Percentiles rank a stretch among this genome's conserved stretches.
These are phyloP conservation scores for Cyathus striatus DNA, from an alignment of 768 basidiomycete genomes.

Conservation along the genomic window DNA sequence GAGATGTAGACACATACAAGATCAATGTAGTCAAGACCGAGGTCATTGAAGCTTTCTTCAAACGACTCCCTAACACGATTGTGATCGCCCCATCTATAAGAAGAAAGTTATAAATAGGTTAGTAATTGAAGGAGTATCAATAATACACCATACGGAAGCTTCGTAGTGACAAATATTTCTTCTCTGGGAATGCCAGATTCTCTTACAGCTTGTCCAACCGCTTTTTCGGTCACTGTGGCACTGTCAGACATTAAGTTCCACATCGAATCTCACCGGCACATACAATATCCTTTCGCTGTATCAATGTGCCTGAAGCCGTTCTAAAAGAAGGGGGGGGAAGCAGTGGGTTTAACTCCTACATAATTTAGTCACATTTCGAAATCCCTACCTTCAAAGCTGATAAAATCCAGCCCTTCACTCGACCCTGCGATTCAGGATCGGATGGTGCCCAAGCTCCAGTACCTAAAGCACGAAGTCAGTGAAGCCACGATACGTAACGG, in stretches of 20 bases:
- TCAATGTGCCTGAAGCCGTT: constrained; percentile 38
- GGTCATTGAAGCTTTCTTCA: constrained; percentile 31
- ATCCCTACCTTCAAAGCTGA: constrained; percentile 25
- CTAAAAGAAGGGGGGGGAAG: too few relatives aligned
- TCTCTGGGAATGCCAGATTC: constrained; percentile 44
- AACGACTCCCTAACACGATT: constrained; percentile 32
- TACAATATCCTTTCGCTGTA: constrained; percentile 30
- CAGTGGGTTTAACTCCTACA: too few relatives aligned
- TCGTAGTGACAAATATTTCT: constrained; percentile 46
- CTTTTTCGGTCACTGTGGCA: constrained; percentile 33
- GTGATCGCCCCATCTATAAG: constrained; percentile 32
- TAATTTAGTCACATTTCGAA: too few relatives aligned
- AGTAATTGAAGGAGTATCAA: background rate
- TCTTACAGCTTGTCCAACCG: constrained; percentile 38
- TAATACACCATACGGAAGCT: constrained; percentile 30
- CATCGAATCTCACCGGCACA: too few relatives aligned
- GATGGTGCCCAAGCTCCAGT: constrained; percentile 34
- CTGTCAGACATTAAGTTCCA: too few relatives aligned
- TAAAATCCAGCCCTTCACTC: constrained; percentile 31
- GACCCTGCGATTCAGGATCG: constrained; percentile 24
- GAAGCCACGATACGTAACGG: too few relatives aligned
- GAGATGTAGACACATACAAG: constrained; percentile 18
- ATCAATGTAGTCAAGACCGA: constrained; percentile 44
- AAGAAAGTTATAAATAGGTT: background rate
- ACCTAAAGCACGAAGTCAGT: constrained; percentile 17